Base-by-base conservation (phyloP, 208 protist genomes). In the Trichomonas vaginalis region DNA sequence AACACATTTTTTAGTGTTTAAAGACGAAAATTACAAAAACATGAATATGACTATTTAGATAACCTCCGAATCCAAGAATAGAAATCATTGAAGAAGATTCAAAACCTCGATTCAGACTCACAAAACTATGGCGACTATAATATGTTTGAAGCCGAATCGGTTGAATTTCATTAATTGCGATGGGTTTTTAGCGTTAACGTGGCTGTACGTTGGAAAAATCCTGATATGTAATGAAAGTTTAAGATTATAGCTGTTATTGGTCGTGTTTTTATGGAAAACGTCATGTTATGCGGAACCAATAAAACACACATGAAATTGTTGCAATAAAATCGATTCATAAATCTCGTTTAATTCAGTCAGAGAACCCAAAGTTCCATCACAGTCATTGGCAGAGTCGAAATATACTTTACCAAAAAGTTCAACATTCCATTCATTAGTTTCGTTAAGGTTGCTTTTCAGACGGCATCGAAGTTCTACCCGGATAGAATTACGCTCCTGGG, bases 381-480 rank as follows among this genome's bases (percentile, higher is more conserved):
- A 0, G 39, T 79, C 35, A 56, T 80, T 56, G n/a, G 15, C 40
- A 8, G 90, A 95, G n/a, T n/a, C n/a, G 39, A 56, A 47, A 40
- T 79, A 95, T 79, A 95, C 70, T 46, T 32, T 95, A 21, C 40
- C 17, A n/a, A 32, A 40, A 56, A 56, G 39, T 14, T 37, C 46
- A 95, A 70, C 90, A 95, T n/a, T 62, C 90, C 90, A 40, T 95
- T 95, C 21, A 80, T 95, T n/a, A 35, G 40, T 46, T 79, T 35
- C 10, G 3, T 95, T 6, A 95, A 32, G 45, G 61, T 80, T 32
- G 90, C 90, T 40, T 95, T 95, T 95, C 90, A 95, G 37, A 95
- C 87, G 40, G 17, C 87, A 39, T 48, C 87, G 0, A 95, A 95
- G 47, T 61, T 95, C 21, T 95, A 95, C 37, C 70, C 14, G 90